phyloP scores from a whole-genome alignment of 495 filamentous ascomycete genomes.

The Parathielavia hyrcaniae region DNA sequence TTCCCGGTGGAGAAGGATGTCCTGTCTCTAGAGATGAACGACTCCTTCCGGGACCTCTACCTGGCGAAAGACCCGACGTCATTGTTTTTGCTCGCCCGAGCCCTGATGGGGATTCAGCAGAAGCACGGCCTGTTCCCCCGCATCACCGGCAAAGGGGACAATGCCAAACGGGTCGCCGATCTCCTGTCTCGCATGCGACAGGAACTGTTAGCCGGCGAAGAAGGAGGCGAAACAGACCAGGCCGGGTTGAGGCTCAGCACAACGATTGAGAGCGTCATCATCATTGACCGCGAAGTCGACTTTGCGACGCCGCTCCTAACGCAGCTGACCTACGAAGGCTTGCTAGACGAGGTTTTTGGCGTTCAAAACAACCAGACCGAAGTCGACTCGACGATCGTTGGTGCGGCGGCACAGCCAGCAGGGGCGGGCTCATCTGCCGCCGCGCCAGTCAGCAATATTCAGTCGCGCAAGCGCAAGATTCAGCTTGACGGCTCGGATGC shows the following conservation, averaged over 20 bases:
- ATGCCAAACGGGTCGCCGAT: slow-evolving; percentile 82
- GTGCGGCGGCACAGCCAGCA: slow-evolving; percentile 55
- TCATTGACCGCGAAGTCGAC: slow-evolving; percentile 93
- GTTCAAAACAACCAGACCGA: slow-evolving; percentile 87
- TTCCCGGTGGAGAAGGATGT: slow-evolving; percentile 87
- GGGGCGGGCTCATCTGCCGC: slow-evolving; percentile 46
- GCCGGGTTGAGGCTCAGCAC: slow-evolving; percentile 79
- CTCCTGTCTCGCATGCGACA: slow-evolving; percentile 88
- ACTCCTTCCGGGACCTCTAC: slow-evolving; percentile 80
- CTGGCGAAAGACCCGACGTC: slow-evolving; percentile 86
- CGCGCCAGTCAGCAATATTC: slow-evolving; percentile 27
- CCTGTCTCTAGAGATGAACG: slow-evolving; percentile 81
- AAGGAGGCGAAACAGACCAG: slow-evolving; percentile 52
- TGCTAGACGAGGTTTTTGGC: slow-evolving; percentile 90
- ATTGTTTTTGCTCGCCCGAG: slow-evolving; percentile 78
- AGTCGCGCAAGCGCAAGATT: slow-evolving; percentile 75
- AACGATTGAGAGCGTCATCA: slow-evolving; percentile 79
- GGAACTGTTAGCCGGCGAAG: slow-evolving; percentile 77
- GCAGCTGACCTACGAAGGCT: slow-evolving; percentile 92
- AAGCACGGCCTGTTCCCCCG: slow-evolving; percentile 89
- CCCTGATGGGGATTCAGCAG: slow-evolving; percentile 92
- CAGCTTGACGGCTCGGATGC: slow-evolving; percentile 84
- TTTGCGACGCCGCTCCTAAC: slow-evolving; percentile 86
- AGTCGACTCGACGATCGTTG: slow-evolving; percentile 86
- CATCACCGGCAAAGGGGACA: slow-evolving; percentile 93